Conservation (phyloP, 108 stramenopile genomes). For the Cyclotella distinguenda region DNA sequence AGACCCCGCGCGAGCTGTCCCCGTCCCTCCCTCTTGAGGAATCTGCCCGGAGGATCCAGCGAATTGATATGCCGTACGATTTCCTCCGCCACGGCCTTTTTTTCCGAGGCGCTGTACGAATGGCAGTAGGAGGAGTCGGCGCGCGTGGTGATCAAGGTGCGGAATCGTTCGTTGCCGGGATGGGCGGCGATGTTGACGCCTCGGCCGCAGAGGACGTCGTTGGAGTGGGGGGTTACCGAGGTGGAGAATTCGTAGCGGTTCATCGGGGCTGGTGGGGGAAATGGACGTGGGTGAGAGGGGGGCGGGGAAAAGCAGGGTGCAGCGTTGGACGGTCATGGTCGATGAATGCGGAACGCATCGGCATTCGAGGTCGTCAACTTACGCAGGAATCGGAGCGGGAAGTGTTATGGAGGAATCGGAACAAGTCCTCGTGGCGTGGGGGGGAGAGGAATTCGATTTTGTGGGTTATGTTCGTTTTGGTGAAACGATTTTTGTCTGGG, state of each 20-base stretch:
- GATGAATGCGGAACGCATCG: too few relatives aligned
- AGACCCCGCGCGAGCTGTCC: conserved; percentile 57
- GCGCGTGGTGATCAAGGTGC: conserved; percentile 62
- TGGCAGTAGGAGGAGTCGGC: conserved; percentile 64
- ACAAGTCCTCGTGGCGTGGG: too few relatives aligned
- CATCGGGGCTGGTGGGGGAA: not conserved
- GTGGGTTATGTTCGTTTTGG: too few relatives aligned
- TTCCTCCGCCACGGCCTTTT: conserved; percentile 70
- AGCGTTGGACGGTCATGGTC: too few relatives aligned
- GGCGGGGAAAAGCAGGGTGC: not conserved
- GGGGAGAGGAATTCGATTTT: too few relatives aligned
- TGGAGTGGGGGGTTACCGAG: conserved; percentile 34
- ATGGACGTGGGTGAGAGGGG: not conserved
- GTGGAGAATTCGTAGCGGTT: conserved; percentile 3
- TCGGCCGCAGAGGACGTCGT: conserved; percentile 76
- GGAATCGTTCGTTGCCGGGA: conserved; percentile 79
- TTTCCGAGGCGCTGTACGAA: conserved; percentile 64
- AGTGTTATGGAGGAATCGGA: too few relatives aligned
- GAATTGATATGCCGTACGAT: conserved; percentile 67
- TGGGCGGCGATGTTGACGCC: conserved; percentile 82
- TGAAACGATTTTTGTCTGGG: too few relatives aligned
- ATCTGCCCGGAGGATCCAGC: conserved; percentile 77
- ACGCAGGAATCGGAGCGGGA: too few relatives aligned
- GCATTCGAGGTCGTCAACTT: too few relatives aligned
- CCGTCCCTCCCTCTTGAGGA: conserved; percentile 64